Evolutionary conservation across 441 rosid genomes (phyloP), one percentile per base, ranked within the genome.

Genomic region (Populus hybrid): DNA sequence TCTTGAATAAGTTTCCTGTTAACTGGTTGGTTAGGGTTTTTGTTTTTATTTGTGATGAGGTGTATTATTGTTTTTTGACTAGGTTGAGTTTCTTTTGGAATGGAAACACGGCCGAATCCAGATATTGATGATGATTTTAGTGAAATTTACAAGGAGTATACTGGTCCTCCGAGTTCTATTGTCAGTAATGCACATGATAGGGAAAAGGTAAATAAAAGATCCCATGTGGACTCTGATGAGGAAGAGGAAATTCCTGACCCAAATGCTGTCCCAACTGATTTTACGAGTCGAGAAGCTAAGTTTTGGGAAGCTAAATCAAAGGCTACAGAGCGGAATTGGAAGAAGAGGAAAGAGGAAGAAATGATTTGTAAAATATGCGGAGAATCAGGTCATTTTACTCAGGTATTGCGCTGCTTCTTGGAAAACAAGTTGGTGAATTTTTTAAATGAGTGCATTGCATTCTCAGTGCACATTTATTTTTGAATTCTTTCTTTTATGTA

Each of bases 271-370:
- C 99, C 99, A 1, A 96, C 99, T 0, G 99, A 93, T 85, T 96
- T 96, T 81, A 96, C 97, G 21, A 94, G 98, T 83, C 89, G 99
- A 35, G 99, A 96, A 75, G 98, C 99, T 35, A 96, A 96, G 88
- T 93, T 94, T 75, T 96, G 98, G 99, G 98, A 96, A 81, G 99
- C 99, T 72, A 96, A 96, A 75, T 96, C 99, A 2, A 96, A 93
- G 84, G 99, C 99, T 68, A 96, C 97, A 23, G 99, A 96, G 88
- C 88, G 99, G 84, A 96, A 90, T 73, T 96, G 99, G 99, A 96
- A 96, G 86, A 96, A 96, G 87, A 89, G 94, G 79, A 96, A 96
- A 88, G 99, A 96, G 86, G 99, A 96, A 79, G 99, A 96, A 86
- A 89, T 94, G 94, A 94, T 96, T 63, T 96, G 99, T 84, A 96